Percentiles rank a stretch among this genome's conserved stretches.
Conservation (phyloP, 2,329 filamentous ascomycete species). For the Penicillium sp. region DNA sequence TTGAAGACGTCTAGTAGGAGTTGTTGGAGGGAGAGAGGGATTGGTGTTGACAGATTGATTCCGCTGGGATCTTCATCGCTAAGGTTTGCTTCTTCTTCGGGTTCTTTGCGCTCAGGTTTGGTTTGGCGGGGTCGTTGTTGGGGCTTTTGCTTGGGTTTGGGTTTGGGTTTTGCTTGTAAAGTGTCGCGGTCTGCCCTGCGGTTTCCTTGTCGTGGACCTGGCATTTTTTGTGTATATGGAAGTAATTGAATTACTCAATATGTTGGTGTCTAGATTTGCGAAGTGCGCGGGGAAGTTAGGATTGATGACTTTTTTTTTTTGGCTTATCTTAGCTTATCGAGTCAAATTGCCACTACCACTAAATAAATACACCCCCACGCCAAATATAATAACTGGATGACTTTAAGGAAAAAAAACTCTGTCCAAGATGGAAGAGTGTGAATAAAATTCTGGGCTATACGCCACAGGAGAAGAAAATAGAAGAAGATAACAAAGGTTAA, state of each 20-base stretch:
- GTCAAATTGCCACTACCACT: constrained; percentile 14
- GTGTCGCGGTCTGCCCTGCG: constrained; percentile 7
- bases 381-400: neutral
- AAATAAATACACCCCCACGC: constrained; percentile 5
- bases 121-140: constrained; percentile 1
- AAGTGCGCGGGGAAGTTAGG: neutral
- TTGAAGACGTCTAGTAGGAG: constrained; percentile 72
- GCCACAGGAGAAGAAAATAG: constrained; percentile 9
- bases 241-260: neutral
- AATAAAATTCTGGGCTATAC: constrained; percentile 3
- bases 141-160: constrained; percentile 8
- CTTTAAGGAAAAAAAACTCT: constrained; percentile 1
- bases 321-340: constrained; percentile 21
- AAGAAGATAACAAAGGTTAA: constrained; percentile 14
- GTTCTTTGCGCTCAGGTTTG: constrained; percentile 4
- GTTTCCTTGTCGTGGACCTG: constrained; percentile 9
- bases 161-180: neutral
- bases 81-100: neutral
- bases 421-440: constrained; percentile 1
- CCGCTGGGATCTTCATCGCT: constrained; percentile 2
- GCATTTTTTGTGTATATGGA: constrained; percentile 3
- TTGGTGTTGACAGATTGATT: constrained; percentile 28
- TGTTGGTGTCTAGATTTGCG: neutral
- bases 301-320: constrained; percentile 9
- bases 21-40: constrained; percentile 63